phyloP scores from a whole-genome alignment of 495 filamentous ascomycete species.

The Aspergillus ellipticus region DNA sequence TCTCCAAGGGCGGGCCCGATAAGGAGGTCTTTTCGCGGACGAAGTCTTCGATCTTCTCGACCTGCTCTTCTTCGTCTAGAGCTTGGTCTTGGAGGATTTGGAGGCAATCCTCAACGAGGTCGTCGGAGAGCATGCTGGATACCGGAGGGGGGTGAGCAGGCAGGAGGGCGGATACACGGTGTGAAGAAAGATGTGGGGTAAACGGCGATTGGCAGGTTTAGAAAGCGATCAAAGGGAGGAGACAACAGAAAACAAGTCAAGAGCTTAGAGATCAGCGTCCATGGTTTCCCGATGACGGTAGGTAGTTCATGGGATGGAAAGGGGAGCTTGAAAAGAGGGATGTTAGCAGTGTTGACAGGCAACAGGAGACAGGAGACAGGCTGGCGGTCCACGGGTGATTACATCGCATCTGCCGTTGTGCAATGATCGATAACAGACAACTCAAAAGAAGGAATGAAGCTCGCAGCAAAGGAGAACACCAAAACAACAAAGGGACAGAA shows the following conservation, averaged over 20 bases:
- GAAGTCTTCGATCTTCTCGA: constrained; percentile 84
- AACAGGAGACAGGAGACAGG: constrained; percentile 20
- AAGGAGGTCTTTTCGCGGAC: constrained; percentile 75
- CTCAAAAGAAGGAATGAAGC: constrained; percentile 14
- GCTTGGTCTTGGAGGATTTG: constrained; percentile 77
- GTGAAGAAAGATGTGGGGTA: constrained; percentile 15
- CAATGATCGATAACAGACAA: constrained; percentile 18
- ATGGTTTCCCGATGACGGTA: constrained; percentile 5
- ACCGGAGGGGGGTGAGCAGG: constrained; percentile 1
- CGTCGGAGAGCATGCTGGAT: constrained; percentile 78
- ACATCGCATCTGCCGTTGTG: constrained; percentile 33
- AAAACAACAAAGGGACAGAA: not conserved
- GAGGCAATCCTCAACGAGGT: constrained; percentile 85
- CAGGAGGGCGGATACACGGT: constrained; percentile 11
- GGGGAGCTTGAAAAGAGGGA: not conserved
- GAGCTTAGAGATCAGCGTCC: constrained; percentile 8
- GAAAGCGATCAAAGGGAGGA: constrained; percentile 7
- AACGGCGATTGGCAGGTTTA: not conserved
- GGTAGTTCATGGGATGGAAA: constrained; percentile 1
- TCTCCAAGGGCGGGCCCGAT: constrained; percentile 75
- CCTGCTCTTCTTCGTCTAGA: constrained; percentile 92
- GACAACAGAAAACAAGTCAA: constrained; percentile 7
- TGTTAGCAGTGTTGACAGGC: constrained; percentile 11
- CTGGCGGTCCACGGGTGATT: constrained; percentile 24
- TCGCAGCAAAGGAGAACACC: not conserved